Percentiles rank a stretch among this genome's conserved stretches.
Conservation (phyloP, 208 protist genomes). For the Novymonas esmeraldas region DNA sequence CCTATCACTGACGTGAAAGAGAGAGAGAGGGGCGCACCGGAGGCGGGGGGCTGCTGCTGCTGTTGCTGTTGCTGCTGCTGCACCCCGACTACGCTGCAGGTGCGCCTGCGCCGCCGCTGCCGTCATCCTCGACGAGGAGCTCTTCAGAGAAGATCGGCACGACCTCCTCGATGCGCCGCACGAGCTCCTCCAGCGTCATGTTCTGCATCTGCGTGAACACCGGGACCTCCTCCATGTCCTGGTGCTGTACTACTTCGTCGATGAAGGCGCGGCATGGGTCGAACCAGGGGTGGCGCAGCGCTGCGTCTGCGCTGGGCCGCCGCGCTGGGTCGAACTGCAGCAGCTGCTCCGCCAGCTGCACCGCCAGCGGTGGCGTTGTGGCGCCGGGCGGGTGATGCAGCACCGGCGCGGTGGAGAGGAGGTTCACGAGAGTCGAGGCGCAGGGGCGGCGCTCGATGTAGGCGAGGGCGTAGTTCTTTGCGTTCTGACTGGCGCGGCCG, state of each 20-base stretch:
- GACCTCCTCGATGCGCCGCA: slow-evolving; percentile 72
- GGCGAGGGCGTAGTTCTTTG: slow-evolving; percentile 77
- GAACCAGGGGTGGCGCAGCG: slow-evolving; percentile 86
- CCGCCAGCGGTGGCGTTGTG: slow-evolving; percentile 35
- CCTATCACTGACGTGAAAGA: no score
- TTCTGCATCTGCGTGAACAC: slow-evolving; percentile 60
- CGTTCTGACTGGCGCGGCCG: slow-evolving; percentile 87
- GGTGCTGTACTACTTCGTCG: slow-evolving; percentile 65
- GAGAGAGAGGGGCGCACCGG: no score
- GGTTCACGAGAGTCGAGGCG: slow-evolving; percentile 46
- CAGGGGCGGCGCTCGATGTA: slow-evolving; percentile 69
- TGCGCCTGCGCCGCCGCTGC: not conserved
- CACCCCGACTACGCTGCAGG: no score
- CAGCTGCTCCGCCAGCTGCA: slow-evolving; percentile 77
- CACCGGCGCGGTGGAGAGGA: slow-evolving; percentile 54
- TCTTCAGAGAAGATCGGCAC: slow-evolving; percentile 89
- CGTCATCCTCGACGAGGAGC: slow-evolving; percentile 68
- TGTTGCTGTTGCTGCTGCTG: no score
- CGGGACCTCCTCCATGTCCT: slow-evolving; percentile 56
- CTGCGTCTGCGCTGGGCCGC: slow-evolving; percentile 78
- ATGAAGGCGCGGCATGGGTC: slow-evolving; percentile 82
- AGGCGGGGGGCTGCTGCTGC: no score
- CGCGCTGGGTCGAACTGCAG: slow-evolving; percentile 84
- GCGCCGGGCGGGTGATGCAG: slow-evolving; percentile 44
- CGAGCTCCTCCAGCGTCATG: slow-evolving; percentile 53